Evolutionary conservation across 73 alveolate species (phyloP), one percentile per base, ranked within the genome.

Genomic region (Symbiodinium natans): DNA sequence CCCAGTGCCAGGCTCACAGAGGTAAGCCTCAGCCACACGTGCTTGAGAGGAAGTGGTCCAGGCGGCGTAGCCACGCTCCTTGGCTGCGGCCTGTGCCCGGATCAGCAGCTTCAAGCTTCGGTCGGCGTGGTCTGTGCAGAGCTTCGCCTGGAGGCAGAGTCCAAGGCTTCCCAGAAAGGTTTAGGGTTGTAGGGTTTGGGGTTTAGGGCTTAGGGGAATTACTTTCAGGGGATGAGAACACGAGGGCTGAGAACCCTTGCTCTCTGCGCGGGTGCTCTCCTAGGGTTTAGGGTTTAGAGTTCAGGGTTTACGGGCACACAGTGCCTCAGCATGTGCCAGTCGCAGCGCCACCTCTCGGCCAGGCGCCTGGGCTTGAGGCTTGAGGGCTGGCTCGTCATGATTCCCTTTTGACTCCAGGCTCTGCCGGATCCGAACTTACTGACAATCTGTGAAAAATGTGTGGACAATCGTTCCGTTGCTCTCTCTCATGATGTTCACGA

Each of bases 71-170:
- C 52, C 54, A 33, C 92, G 40, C 83, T 90, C 97, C 48, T 90
- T 90, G 42, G 89, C 97, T 4, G 97, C 87, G 23, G 97, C 97
- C 80, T 90, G 97, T 25, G 97, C 46, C 34, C 97, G 97, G 48
- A 90, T 90, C 89, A 90, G 11, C 36, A 90, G 97, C 97, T 90
- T 90, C 88, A 90, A 90, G 77, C 97, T 90, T 46, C 97, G 97
- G 52, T 90, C 97, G 10, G 97, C 75, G 23, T 90, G 97, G 11
- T 71, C 97, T 73, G 46, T 29, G 52, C 80, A 82, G 33, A 68
- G 77, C 31, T 41, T 36, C n/a, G 97, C 97, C 97, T 90, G n/a
- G 17, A 59, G 77, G 29, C 36, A 21, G 36, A 3, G 8, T 13
- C 39, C 77, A 63, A 21, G 31, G 77, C 15, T 46, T 13, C 6